phyloP scores from a whole-genome alignment of 345 rosid species.

The Salix brachista region DNA sequence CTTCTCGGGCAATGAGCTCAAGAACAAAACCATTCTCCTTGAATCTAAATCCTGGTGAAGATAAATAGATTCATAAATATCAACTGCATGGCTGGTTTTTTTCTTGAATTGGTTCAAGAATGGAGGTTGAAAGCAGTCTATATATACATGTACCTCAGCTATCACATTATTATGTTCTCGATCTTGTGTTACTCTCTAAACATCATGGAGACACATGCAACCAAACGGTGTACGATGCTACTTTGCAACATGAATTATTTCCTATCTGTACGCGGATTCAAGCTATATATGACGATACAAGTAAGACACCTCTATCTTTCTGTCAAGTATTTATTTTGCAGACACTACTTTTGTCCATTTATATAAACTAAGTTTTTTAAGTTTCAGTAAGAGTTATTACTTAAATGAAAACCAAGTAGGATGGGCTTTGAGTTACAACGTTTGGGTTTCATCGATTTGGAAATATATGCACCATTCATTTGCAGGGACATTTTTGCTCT shows the following conservation, averaged over 20 bases:
- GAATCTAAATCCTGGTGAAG: constrained; percentile 23
- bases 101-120: no score
- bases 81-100: neutral
- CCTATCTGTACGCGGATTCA: neutral
- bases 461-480: no score
- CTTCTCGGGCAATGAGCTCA: constrained; percentile 16
- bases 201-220: no score
- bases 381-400: neutral
- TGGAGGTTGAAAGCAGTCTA: no score
- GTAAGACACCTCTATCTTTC: constrained; percentile 1
- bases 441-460: no score
- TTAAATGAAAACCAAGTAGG: no score
- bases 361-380: neutral
- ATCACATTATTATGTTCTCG: no score
- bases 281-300: constrained; percentile 1
- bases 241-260: neutral
- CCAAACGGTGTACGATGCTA: neutral
- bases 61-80: constrained; percentile 10
- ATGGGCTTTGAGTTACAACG: no score
- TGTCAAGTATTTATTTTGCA: neutral
- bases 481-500: no score
- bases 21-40: constrained; percentile 40
- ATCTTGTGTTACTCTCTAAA: no score
- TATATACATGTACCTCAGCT: no score
- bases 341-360: neutral